Evolutionary conservation across 2,329 filamentous ascomycete genomes (phyloP).

Genomic region (Ophiosphaerella korrae): DNA sequence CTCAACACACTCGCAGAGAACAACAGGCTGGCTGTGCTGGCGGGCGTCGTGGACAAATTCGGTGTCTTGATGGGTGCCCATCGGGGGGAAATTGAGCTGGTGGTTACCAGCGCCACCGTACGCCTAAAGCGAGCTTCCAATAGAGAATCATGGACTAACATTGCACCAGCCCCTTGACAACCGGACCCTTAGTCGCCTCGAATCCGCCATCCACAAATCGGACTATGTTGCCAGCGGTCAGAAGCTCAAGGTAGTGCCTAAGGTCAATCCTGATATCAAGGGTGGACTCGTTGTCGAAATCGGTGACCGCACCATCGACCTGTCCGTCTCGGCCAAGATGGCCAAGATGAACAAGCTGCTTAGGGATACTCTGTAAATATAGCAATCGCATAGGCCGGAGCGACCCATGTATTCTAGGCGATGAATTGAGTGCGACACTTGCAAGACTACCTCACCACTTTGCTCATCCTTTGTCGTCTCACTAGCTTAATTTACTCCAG

Average conservation of each 20-base stretch:
- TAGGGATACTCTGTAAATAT: conserved; percentile 89
- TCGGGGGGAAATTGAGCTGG: conserved; percentile 91
- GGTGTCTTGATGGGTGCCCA: conserved; percentile 82
- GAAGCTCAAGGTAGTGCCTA: conserved; percentile 96
- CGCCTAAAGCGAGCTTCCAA: conserved; percentile 36
- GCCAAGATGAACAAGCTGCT: conserved; percentile 99
- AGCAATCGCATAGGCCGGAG: conserved; percentile 19
- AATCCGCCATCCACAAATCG: conserved; percentile 87
- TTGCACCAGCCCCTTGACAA: conserved; percentile 74
- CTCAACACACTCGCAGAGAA: conserved; percentile 88
- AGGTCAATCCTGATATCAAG: conserved; percentile 92
- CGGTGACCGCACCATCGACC: conserved; percentile 96
- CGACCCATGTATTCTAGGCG: conserved; percentile 44
- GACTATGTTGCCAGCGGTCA: conserved; percentile 86
- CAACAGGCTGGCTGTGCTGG: conserved; percentile 86
- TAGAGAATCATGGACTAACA: conserved; percentile 15
- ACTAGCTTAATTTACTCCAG: too few species aligned
- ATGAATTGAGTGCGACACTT: conserved; percentile 18
- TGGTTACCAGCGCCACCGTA: conserved; percentile 88
- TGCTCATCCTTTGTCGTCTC: neutral
- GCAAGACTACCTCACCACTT: neutral
- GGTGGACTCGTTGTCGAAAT: conserved; percentile 95
- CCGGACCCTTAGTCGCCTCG: conserved; percentile 83
- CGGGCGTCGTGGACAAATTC: conserved; percentile 87
- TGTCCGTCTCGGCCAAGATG: conserved; percentile 92